phyloP scores from a whole-genome alignment of 352 stramenopile species.

The Phytophthora macrochlamydospora region DNA sequence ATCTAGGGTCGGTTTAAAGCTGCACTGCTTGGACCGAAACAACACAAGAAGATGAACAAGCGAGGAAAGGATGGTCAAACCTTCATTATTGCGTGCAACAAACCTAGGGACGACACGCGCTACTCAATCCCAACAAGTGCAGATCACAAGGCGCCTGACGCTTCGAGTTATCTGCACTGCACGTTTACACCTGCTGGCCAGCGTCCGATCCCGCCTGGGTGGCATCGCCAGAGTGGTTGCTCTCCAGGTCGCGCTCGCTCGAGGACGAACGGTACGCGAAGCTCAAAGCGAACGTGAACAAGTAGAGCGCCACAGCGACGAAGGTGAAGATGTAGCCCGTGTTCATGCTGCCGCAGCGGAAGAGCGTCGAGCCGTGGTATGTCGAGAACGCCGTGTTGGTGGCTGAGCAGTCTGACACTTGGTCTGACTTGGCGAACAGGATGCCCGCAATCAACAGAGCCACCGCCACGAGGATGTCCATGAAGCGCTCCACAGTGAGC shows the following conservation, averaged over 20 bases:
- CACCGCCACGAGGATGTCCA: constrained; percentile 39
- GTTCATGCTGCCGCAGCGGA: constrained; percentile 52
- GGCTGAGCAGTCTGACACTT: constrained; percentile 41
- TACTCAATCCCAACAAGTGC: constrained; percentile 1
- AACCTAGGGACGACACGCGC: too few species aligned
- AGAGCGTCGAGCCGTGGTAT: constrained; percentile 38
- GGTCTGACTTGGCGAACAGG: constrained; percentile 35
- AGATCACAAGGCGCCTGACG: neutral
- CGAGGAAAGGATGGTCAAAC: too few species aligned
- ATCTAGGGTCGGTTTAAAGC: too few species aligned
- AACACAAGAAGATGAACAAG: too few species aligned
- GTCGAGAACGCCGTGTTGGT: constrained; percentile 34
- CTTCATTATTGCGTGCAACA: too few species aligned
- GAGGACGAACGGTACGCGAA: constrained; percentile 31
- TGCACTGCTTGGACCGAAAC: too few species aligned
- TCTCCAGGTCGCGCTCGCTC: constrained; percentile 12
- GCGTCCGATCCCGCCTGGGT: constrained; percentile 17
- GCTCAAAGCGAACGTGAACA: constrained; percentile 39
- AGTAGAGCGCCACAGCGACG: constrained; percentile 36
- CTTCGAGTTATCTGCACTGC: constrained; percentile 11
- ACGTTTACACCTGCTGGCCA: constrained; percentile 29
- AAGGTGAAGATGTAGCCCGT: constrained; percentile 46
- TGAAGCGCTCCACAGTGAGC: constrained; percentile 35
- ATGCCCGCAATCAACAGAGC: constrained; percentile 40
- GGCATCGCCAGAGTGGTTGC: constrained; percentile 21